A percentile compares a stretch with the other conserved stretches of the same genome.
phyloP scores from a whole-genome alignment of 2,329 filamentous ascomycete species.

The Claviceps cyperi region DNA sequence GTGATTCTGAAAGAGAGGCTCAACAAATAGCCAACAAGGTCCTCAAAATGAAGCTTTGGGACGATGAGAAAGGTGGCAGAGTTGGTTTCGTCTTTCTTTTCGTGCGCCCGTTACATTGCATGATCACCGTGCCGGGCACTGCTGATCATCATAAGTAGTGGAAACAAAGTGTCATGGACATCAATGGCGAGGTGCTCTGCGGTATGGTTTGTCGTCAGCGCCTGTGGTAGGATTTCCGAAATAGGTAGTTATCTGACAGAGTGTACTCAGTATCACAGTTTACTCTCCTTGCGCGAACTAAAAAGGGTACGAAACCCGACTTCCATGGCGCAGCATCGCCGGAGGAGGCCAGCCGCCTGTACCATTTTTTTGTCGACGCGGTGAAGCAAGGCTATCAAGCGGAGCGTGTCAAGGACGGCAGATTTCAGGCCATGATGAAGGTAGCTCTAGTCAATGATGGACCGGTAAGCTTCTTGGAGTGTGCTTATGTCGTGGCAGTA shows the following conservation, averaged over 20 bases:
- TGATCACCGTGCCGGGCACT: background rate
- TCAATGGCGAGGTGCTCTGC: constrained; percentile 84
- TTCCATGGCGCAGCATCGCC: constrained; percentile 79
- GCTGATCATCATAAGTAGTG: constrained; percentile 40
- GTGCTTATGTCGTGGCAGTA: background rate
- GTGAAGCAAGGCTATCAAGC: constrained; percentile 56
- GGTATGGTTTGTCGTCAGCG: constrained; percentile 35
- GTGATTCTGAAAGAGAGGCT: constrained; percentile 79
- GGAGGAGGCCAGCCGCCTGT: constrained; percentile 65
- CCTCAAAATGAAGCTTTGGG: constrained; percentile 83
- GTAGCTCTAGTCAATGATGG: constrained; percentile 83
- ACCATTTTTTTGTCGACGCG: constrained; percentile 68
- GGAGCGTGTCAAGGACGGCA: constrained; percentile 80
- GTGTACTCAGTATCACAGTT: constrained; percentile 72
- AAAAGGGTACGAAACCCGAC: constrained; percentile 88
- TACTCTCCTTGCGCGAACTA: constrained; percentile 82
- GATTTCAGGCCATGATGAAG: constrained; percentile 99
- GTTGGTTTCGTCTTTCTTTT: constrained; percentile 23
- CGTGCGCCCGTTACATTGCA: background rate
- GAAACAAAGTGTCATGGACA: constrained; percentile 81
- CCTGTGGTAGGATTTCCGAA: background rate
- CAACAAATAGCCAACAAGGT: constrained; percentile 75
- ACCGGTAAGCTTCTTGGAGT: constrained; percentile 32
- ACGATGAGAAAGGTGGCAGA: constrained; percentile 57
- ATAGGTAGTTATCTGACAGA: background rate